Percentiles rank a stretch among this genome's conserved stretches.
Evolutionary conservation across 192 early-diverging fungal species (phyloP).

Genomic region (Coemansia sp.): DNA sequence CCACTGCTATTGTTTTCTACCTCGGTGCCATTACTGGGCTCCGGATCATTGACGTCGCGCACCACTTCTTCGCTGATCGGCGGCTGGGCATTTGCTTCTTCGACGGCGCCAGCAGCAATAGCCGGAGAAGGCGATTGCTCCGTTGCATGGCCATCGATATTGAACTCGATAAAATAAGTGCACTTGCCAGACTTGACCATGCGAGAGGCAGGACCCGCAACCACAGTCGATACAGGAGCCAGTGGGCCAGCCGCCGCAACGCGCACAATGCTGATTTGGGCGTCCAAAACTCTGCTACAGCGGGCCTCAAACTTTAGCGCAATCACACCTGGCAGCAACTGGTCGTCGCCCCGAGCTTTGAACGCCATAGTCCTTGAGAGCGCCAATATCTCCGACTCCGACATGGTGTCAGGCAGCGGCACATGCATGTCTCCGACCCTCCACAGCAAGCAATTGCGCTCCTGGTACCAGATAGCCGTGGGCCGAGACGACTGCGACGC

Average conservation of each 20-base stretch:
- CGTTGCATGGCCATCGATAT: neutral
- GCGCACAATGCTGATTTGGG: slow-evolving; percentile 15
- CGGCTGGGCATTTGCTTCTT: neutral
- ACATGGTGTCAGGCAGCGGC: neutral
- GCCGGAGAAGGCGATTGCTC: neutral
- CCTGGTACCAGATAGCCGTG: slow-evolving; percentile 39
- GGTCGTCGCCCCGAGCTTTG: slow-evolving; percentile 21
- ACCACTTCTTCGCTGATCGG: slow-evolving; percentile 2
- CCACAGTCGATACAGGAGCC: slow-evolving; percentile 3
- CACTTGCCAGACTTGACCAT: slow-evolving; percentile 42
- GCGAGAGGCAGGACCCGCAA: slow-evolving; percentile 10
- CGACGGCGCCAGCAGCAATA: neutral
- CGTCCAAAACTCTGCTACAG: slow-evolving; percentile 11
- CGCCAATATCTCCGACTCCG: neutral
- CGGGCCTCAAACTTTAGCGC: slow-evolving; percentile 35
- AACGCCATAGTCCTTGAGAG: slow-evolving; percentile 15
- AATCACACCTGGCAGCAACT: slow-evolving; percentile 7
- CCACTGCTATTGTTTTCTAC: neutral
- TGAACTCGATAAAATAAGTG: slow-evolving; percentile 16
- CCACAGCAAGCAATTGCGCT: slow-evolving; percentile 46
- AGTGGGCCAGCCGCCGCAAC: slow-evolving; percentile 15
- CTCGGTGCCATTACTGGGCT: neutral
- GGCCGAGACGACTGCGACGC: slow-evolving; percentile 38
- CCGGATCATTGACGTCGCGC: neutral
- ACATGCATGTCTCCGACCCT: slow-evolving; percentile 27